These are phyloP conservation scores for Cryptosporidium sp. DNA, from an alignment of 169 alveolate genomes.

Conservation along the genomic window DNA sequence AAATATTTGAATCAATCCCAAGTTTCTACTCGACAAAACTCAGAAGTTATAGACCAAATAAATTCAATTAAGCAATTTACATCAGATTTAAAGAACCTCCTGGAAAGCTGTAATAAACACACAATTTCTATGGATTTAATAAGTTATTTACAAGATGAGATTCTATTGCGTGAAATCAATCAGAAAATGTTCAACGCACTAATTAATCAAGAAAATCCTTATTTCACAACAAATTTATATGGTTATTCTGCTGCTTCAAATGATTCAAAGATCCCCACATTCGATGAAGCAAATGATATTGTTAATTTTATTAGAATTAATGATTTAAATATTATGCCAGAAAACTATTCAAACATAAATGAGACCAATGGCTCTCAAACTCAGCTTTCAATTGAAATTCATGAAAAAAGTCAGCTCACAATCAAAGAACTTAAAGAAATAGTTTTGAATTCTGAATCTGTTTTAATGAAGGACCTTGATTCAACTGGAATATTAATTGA, in stretches of 20 bases:
- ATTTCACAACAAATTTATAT: neutral
- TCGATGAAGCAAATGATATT: constrained; percentile 33
- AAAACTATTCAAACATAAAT: neutral
- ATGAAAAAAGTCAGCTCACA: neutral
- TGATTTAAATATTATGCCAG: neutral
- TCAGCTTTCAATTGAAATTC: neutral
- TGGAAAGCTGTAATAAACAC: constrained; percentile 28
- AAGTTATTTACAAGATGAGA: constrained; percentile 61
- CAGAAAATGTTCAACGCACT: constrained; percentile 43
- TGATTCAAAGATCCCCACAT: constrained; percentile 1
- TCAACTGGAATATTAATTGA: neutral
- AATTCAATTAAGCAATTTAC: constrained; percentile 3
- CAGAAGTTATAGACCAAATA: neutral
- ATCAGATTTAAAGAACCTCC: neutral
- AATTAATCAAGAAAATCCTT: constrained; percentile 34
- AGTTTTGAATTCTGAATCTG: neutral
- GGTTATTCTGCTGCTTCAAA: neutral
- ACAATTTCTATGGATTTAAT: constrained; percentile 34
- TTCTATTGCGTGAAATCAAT: constrained; percentile 54
- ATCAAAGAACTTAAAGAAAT: constrained; percentile 25
- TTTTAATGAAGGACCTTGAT: neutral
- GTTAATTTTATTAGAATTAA: constrained; percentile 19
- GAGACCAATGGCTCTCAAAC: neutral
- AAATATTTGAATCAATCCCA: neutral
- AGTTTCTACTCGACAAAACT: neutral